A percentile compares a stretch with the other conserved stretches of the same genome.
Evolutionary conservation across 148 eudicot species (phyloP).

Genomic region (Rhododendron henanense): DNA sequence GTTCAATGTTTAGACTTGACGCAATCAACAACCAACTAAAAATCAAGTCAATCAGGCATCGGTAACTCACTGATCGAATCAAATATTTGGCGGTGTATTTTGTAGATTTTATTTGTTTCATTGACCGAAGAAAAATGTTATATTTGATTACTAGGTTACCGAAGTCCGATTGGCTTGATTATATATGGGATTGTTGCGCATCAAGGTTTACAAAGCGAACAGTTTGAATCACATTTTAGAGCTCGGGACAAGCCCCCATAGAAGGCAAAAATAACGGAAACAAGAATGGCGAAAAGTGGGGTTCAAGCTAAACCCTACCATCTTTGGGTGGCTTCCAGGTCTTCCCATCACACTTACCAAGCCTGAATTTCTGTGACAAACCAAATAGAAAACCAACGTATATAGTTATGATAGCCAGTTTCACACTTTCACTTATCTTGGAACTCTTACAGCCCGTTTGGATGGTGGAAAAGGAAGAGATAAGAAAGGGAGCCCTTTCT

Average conservation of each 20-base stretch:
- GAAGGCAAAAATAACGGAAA: background rate
- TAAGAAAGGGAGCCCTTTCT: too few species aligned
- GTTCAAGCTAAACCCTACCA: background rate
- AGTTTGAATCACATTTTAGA: too few species aligned
- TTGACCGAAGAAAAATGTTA: too few species aligned
- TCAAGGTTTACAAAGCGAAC: too few species aligned
- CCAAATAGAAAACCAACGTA: background rate
- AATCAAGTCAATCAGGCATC: background rate
- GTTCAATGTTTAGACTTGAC: background rate
- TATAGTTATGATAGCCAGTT: background rate
- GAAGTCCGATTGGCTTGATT: background rate
- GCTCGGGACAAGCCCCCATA: background rate
- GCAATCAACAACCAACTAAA: background rate
- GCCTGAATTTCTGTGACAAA: slow-evolving; percentile 7
- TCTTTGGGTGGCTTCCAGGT: background rate
- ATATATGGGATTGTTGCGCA: background rate
- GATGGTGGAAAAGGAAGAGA: too few species aligned
- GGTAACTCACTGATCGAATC: background rate
- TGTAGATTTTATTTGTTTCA: background rate
- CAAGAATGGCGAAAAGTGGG: background rate
- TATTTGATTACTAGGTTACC: background rate
- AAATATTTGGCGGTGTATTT: too few species aligned
- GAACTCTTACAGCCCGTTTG: background rate
- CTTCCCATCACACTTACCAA: background rate
- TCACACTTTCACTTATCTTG: background rate